Conservation (phyloP, 1,284 basidiomycete species). For the Mycosarcoma mackinlayi region DNA sequence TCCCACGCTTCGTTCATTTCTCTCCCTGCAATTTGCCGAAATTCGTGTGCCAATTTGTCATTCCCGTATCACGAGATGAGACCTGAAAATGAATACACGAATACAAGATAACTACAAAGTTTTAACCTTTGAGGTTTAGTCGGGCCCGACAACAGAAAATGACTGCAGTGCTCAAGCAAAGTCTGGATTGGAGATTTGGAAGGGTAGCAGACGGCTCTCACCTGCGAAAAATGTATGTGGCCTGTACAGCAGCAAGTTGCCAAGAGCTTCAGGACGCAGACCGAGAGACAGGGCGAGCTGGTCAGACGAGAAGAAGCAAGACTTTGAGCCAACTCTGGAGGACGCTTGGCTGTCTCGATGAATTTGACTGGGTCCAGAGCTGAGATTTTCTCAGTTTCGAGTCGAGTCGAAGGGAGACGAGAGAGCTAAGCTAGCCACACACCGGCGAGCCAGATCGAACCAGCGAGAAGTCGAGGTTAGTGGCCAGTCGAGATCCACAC, state of each 20-base stretch:
- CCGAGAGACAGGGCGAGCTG: not conserved
- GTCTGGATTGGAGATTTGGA: too few species aligned
- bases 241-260: too few species aligned
- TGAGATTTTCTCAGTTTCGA: not conserved
- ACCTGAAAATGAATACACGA: too few species aligned
- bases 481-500: slow-evolving; percentile 17
- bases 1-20: slow-evolving; percentile 19
- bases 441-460: slow-evolving; percentile 4
- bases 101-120: too few species aligned
- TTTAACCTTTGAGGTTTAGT: too few species aligned
- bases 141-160: too few species aligned
- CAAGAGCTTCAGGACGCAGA: too few species aligned
- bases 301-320: not conserved
- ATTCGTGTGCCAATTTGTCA: not conserved
- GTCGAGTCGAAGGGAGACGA: too few species aligned
- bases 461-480: slow-evolving; percentile 1
- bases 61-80: slow-evolving; percentile 17
- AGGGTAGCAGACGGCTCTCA: too few species aligned
- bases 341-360: not conserved
- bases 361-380: not conserved
- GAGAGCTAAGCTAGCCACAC: not conserved
- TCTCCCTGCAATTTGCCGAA: not conserved
- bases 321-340: not conserved
- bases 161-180: too few species aligned
- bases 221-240: too few species aligned